Evolutionary conservation across 1,139 yeast species (phyloP).

Genomic region (Sporopachydermia cereana): DNA sequence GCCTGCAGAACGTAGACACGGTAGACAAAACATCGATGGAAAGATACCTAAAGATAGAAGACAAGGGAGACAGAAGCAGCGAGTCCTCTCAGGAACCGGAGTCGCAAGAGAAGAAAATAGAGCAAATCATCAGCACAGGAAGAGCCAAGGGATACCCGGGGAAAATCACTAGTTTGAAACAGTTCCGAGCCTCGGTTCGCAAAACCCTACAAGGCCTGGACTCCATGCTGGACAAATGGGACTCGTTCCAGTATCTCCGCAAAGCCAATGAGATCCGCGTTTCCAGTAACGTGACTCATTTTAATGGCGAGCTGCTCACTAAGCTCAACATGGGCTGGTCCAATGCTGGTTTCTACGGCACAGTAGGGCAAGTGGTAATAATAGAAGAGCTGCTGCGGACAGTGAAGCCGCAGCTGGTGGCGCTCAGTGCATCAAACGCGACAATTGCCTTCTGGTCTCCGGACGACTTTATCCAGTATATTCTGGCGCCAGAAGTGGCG

Average conservation of each 20-base stretch:
- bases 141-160: slow-evolving; percentile 3
- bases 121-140: neutral
- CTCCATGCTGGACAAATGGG: neutral
- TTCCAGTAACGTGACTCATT: neutral
- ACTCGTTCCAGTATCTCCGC: neutral
- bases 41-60: neutral
- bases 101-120: neutral
- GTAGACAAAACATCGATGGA: slow-evolving; percentile 1
- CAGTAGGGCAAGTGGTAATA: neutral
- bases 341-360: neutral
- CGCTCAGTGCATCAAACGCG: neutral
- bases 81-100: neutral
- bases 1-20: neutral
- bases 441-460: neutral
- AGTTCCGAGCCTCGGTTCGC: neutral
- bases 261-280: neutral
- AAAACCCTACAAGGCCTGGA: neutral
- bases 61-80: neutral
- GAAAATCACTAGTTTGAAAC: neutral
- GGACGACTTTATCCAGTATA: neutral
- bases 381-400: neutral
- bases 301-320: slow-evolving; percentile 1
- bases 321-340: neutral
- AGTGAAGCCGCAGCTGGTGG: neutral
- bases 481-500: neutral